phyloP scores from a whole-genome alignment of 2,329 filamentous ascomycete species.

The Fusarium sp. region DNA sequence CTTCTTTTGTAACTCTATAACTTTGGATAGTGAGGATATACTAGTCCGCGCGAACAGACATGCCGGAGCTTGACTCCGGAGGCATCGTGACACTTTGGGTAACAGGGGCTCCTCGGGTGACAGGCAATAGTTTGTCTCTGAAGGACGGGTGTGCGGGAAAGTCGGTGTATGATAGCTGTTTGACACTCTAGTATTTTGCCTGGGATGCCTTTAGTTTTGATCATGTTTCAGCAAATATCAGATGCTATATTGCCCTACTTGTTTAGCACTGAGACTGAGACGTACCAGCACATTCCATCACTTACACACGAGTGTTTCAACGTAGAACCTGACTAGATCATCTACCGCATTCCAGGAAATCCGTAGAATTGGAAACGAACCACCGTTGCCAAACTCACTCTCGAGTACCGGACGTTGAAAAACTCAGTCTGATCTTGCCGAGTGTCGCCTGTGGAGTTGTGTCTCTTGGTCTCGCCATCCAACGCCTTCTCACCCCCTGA shows the following conservation, averaged over 20 bases:
- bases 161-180: not conserved
- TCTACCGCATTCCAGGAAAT: constrained; percentile 17
- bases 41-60: not conserved
- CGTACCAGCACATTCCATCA: not conserved
- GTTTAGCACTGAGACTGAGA: not conserved
- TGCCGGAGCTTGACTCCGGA: not conserved
- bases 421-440: not conserved
- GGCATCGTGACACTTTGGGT: not conserved
- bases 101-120: not conserved
- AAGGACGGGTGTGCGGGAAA: not conserved
- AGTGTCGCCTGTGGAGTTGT: not conserved
- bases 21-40: not conserved
- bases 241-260: not conserved
- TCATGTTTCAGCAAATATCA: not conserved
- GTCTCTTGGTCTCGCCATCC: not conserved
- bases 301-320: not conserved
- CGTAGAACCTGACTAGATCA: constrained; percentile 10
- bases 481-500: constrained; percentile 2
- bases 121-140: not conserved
- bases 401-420: constrained; percentile 2
- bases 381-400: constrained; percentile 14
- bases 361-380: constrained; percentile 1
- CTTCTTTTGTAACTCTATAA: not conserved
- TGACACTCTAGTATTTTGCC: not conserved
- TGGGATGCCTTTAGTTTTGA: not conserved